Conservation (phyloP, 1,284 basidiomycete species). For the Cutaneotrichosporon daszewskae region DNA sequence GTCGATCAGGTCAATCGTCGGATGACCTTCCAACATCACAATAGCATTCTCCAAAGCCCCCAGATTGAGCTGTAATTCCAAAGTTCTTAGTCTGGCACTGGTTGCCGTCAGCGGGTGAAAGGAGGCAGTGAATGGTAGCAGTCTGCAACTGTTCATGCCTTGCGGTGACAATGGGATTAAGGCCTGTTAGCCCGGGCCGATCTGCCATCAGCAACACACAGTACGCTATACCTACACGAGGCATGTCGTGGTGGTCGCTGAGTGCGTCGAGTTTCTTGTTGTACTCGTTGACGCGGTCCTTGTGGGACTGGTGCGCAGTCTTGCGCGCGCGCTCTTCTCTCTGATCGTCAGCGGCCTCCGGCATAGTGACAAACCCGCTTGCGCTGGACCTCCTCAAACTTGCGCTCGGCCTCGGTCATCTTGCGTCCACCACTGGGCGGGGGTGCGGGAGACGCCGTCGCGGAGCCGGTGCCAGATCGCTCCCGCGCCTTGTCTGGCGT, state of each 20-base stretch:
- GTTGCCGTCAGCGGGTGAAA: too few relatives aligned
- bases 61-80: too few relatives aligned
- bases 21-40: too few relatives aligned
- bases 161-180: too few relatives aligned
- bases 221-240: constrained; percentile 28
- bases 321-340: constrained; percentile 73
- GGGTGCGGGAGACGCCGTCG: constrained; percentile 5
- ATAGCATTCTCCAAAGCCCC: too few relatives aligned
- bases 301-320: constrained; percentile 81
- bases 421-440: constrained; percentile 34
- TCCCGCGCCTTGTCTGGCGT: constrained; percentile 2
- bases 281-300: constrained; percentile 88
- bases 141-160: too few relatives aligned
- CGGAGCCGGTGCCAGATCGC: constrained; percentile 4
- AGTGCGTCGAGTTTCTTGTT: constrained; percentile 82
- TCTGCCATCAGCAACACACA: constrained; percentile 7
- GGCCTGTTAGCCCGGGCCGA: constrained; percentile 14
- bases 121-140: too few relatives aligned
- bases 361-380: constrained; percentile 50
- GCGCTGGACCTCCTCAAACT: constrained; percentile 79
- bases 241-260: constrained; percentile 46
- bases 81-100: too few relatives aligned
- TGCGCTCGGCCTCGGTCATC: constrained; percentile 83
- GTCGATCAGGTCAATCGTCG: too few relatives aligned
- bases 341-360: constrained; percentile 52